Evolutionary conservation across 2,329 filamentous ascomycete genomes (phyloP).

Genomic region (Tolypocladium guangdongense): DNA sequence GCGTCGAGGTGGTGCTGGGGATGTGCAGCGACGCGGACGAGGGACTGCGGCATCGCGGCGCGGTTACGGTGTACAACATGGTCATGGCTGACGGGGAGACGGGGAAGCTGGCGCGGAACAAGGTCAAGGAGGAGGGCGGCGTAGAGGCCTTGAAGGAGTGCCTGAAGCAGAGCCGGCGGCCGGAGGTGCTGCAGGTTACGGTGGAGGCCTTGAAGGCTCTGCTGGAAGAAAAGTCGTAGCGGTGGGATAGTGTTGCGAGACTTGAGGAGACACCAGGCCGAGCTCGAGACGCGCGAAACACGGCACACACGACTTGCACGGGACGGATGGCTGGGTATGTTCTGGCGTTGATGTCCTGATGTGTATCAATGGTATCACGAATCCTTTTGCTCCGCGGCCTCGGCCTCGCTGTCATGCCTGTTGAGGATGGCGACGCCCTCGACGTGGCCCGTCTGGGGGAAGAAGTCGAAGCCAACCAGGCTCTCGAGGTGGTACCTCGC

Average conservation of each 20-base stretch:
- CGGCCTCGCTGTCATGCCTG: conserved; percentile 31
- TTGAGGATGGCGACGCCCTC: conserved; percentile 58
- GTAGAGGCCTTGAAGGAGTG: conserved; percentile 58
- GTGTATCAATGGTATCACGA: neutral
- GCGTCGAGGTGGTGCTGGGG: conserved; percentile 66
- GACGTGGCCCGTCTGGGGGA: conserved; percentile 72
- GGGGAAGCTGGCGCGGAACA: conserved; percentile 48
- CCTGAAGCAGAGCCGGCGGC: conserved; percentile 55
- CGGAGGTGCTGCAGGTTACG: conserved; percentile 59
- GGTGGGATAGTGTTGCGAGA: neutral
- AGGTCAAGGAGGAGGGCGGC: conserved; percentile 50
- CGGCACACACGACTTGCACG: neutral
- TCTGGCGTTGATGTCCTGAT: neutral
- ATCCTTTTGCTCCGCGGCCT: neutral
- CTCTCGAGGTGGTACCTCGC: conserved; percentile 77
- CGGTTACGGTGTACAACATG: conserved; percentile 66
- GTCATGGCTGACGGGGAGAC: conserved; percentile 54
- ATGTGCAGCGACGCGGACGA: conserved; percentile 66
- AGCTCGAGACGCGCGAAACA: neutral
- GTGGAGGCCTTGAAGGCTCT: conserved; percentile 64
- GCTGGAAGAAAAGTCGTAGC: conserved; percentile 25
- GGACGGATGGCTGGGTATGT: neutral
- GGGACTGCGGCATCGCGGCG: conserved; percentile 59
- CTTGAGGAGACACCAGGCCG: neutral
- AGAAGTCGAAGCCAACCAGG: conserved; percentile 89